Conservation (phyloP, 225 moss, liverwort and hornwort species). For the Pseudoscleropodium purum region DNA sequence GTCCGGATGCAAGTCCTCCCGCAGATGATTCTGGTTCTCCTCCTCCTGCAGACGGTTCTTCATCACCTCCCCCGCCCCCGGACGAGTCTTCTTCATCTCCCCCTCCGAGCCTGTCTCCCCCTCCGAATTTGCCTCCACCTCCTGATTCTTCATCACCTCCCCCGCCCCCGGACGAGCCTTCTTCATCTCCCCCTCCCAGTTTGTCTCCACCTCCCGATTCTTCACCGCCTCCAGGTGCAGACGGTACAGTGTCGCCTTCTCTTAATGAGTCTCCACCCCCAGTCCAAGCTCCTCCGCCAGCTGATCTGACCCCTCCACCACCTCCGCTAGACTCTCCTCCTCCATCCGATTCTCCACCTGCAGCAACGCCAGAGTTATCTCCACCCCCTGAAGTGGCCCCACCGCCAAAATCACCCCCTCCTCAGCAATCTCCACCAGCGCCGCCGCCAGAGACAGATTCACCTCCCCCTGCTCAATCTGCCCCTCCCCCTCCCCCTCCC, state of each 20-base stretch:
- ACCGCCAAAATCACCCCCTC: neutral
- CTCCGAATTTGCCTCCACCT: neutral
- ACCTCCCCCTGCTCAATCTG: neutral
- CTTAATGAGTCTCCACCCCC: neutral
- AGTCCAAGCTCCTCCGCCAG: neutral
- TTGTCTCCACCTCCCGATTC: neutral
- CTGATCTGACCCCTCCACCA: neutral
- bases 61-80: neutral
- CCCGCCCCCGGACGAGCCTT: neutral
- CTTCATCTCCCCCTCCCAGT: neutral
- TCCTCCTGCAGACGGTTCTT: neutral
- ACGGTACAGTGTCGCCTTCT: neutral
- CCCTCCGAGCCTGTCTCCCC: neutral
- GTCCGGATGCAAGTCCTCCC: neutral
- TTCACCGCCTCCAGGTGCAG: neutral
- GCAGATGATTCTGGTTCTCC: neutral
- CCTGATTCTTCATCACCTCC: neutral
- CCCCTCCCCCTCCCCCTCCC: neutral
- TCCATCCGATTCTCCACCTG: neutral
- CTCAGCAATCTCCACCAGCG: neutral
- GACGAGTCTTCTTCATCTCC: neutral
- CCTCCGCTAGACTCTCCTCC: neutral
- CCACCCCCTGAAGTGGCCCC: neutral
- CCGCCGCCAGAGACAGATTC: neutral
- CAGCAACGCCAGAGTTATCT: neutral